A percentile compares a stretch with the other conserved stretches of the same genome.
These are phyloP conservation scores for Coemansia sp. DNA, from an alignment of 192 early-diverging fungal species.

Conservation along the genomic window DNA sequence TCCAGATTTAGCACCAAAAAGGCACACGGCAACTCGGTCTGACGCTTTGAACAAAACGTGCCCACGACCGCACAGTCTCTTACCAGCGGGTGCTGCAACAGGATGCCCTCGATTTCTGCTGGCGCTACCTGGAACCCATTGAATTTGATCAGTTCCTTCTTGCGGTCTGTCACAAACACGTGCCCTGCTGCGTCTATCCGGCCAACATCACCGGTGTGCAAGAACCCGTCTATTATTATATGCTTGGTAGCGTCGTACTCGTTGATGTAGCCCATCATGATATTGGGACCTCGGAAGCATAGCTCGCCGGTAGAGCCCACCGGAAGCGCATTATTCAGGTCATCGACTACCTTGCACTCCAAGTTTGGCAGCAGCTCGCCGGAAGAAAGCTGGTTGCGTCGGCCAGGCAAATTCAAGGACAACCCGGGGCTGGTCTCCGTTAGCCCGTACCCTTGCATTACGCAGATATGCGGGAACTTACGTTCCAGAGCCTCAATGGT, in stretches of 20 bases:
- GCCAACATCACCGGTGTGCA: conserved; percentile 84
- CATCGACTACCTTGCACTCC: conserved; percentile 67
- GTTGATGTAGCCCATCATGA: conserved; percentile 84
- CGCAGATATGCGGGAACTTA: conserved; percentile 26
- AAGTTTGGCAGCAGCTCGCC: conserved; percentile 73
- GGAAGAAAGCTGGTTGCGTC: conserved; percentile 48
- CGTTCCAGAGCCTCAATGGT: conserved; percentile 46
- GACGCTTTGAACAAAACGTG: conserved; percentile 54
- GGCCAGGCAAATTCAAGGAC: conserved; percentile 9
- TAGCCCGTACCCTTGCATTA: conserved; percentile 62
- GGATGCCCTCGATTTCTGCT: conserved; percentile 74
- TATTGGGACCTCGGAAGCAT: conserved; percentile 79
- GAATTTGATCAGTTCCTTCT: conserved; percentile 93
- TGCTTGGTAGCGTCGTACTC: conserved; percentile 66
- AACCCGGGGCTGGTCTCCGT: conserved; percentile 53
- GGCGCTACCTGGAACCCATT: conserved; percentile 80
- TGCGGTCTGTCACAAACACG: conserved; percentile 65
- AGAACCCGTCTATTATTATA: conserved; percentile 69
- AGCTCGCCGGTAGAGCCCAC: conserved; percentile 70
- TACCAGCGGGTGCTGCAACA: conserved; percentile 65
- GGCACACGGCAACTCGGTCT: conserved; percentile 51
- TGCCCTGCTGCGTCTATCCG: conserved; percentile 57
- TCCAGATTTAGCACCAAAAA: conserved; percentile 19
- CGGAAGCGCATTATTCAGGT: conserved; percentile 28
- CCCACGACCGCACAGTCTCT: conserved; percentile 67